Evolutionary conservation across 371 early-diverging fungal genomes (phyloP).

Genomic region (Funneliformis caledonium): DNA sequence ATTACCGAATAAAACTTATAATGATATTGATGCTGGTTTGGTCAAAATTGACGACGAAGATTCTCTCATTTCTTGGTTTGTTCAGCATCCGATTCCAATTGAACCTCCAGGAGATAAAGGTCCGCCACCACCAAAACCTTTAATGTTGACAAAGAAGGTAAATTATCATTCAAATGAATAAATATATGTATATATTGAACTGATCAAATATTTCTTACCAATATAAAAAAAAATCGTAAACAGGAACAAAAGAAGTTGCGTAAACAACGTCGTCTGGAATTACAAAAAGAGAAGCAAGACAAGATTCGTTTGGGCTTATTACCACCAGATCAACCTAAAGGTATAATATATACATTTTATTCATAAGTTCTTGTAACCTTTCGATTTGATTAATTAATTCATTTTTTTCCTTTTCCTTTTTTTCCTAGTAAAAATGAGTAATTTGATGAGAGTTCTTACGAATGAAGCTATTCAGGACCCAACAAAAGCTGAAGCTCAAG

Average conservation of each 20-base stretch:
- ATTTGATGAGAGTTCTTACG: conserved; percentile 93
- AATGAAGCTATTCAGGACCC: conserved; percentile 93
- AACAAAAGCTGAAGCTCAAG: conserved; percentile 88
- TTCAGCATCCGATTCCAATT: conserved; percentile 94
- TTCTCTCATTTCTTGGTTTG: conserved; percentile 74
- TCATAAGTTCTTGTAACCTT: background rate
- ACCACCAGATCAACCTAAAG: conserved; percentile 91
- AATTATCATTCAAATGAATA: background rate
- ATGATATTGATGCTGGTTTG: conserved; percentile 56
- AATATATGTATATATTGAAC: background rate
- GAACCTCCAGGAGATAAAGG: conserved; percentile 77
- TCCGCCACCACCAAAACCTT: conserved; percentile 67
- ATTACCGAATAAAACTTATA: conserved; percentile 73
- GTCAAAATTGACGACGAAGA: conserved; percentile 57
- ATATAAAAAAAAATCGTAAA: background rate
- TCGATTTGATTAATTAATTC: background rate
- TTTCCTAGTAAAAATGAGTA: conserved; percentile 77
- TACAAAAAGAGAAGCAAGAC: conserved; percentile 91
- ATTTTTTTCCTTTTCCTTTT: background rate
- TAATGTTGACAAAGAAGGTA: conserved; percentile 88
- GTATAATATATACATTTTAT: conserved; percentile 34
- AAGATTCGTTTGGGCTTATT: conserved; percentile 92
- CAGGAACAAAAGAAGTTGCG: conserved; percentile 90
- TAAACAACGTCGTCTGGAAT: conserved; percentile 85
- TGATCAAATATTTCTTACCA: background rate